Base-by-base conservation (phyloP, 345 rosid species). In the Erysimum cheiranthoides region DNA sequence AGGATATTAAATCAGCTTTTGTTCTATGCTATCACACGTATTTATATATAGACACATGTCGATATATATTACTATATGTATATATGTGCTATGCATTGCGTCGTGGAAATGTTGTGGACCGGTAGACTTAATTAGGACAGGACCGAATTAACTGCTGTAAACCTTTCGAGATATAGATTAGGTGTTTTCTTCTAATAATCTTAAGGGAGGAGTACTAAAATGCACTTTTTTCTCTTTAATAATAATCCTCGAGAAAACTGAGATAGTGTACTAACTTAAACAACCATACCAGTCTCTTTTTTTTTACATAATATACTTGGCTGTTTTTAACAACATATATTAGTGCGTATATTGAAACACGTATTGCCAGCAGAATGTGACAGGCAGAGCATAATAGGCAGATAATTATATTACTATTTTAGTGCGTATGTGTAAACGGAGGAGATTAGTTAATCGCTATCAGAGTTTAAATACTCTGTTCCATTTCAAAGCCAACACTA, bases 31-130 rank as follows among this genome's bases (percentile, higher is more conserved):
- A 11, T 57, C 43, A 47, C 60, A 13, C 52, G 38, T 49, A 75
- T 49, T 18, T 68, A 21, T 73, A 56, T 57, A 59, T 36, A 68
- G 14, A 30, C 11, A 57, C 16, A 49, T 66, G 12, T 49, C 8
- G 8, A 27, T 16, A 63, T 9, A 16, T 10, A 10, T 39, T 21
- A 50, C 5, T 36, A 32, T 27, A 9, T 5, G 18, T 9, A 10
- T 47, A 6, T 3, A 5, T 56, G 32, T 32, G 52, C 13, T 4
- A 64, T 66, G 58, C 31, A 45, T 66, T 28, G 52, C 21, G 52
- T 75, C 34, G 60, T 59, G 53, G 66, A 67, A 18, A 67, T 59
- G 59, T 57, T 39, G 40, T 42, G 77, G 74, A 68, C 73, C n/a
- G 43, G 39, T 56, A 36, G 10, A 67, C 35, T 47, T 47, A 36